These are phyloP conservation scores for Salix dunnii DNA, from an alignment of 345 rosid genomes.

Conservation along the genomic window DNA sequence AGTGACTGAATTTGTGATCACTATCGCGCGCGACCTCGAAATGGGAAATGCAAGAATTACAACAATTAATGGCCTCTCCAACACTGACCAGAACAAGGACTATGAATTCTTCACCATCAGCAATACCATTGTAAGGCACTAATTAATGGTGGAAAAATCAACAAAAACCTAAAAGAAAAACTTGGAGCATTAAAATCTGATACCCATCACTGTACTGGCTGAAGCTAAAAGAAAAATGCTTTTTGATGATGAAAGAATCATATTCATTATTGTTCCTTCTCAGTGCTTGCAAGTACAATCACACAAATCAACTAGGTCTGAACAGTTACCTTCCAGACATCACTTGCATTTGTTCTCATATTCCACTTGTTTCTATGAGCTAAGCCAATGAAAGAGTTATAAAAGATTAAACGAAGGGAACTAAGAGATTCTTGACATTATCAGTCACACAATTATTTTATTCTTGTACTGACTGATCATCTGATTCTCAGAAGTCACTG, in stretches of 20 bases:
- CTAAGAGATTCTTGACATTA: not conserved
- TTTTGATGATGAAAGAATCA: not conserved
- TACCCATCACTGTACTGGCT: not conserved
- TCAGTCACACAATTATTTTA: not conserved
- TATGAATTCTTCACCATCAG: too few relatives aligned
- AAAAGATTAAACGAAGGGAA: fast-evolving
- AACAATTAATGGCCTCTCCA: too few relatives aligned
- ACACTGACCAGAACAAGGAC: too few relatives aligned
- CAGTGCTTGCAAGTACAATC: not conserved
- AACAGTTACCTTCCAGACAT: not conserved
- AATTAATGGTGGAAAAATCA: not conserved
- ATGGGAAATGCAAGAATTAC: too few relatives aligned
- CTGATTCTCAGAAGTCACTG: not conserved
- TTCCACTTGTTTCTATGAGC: not conserved
- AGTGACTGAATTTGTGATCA: too few relatives aligned
- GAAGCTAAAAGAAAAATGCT: not conserved
- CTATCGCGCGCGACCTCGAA: too few relatives aligned
- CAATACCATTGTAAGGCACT: too few relatives aligned
- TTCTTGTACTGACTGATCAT: not conserved
- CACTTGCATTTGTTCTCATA: conserved; percentile 1
- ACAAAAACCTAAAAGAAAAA: not conserved
- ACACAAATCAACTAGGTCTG: too few relatives aligned
- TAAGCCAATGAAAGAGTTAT: not conserved
- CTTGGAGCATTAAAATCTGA: too few relatives aligned
- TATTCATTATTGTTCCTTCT: not conserved